phyloP scores from a whole-genome alignment of 495 filamentous ascomycete species.

The Penicillium bialowiezense region DNA sequence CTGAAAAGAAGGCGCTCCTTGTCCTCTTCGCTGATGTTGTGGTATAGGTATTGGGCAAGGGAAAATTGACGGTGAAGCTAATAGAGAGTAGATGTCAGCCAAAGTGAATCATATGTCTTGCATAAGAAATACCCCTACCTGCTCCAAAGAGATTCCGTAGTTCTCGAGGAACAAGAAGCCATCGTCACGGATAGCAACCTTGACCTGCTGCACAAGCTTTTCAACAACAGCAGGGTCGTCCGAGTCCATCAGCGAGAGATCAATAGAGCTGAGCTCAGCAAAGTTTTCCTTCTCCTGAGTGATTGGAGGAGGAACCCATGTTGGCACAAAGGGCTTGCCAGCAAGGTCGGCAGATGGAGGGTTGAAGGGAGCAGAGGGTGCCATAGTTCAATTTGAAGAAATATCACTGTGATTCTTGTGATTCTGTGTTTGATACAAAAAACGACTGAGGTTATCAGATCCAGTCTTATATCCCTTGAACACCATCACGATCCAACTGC shows the following conservation, averaged over 20 bases:
- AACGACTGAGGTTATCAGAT: neutral
- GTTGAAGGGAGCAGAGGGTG: constrained; percentile 37
- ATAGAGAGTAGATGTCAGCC: neutral
- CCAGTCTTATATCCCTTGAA: constrained; percentile 7
- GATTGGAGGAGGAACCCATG: constrained; percentile 39
- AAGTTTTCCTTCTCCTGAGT: constrained; percentile 38
- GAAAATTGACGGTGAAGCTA: constrained; percentile 45
- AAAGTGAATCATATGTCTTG: neutral
- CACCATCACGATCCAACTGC: neutral
- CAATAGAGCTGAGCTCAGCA: constrained; percentile 39
- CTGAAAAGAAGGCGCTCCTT: constrained; percentile 40
- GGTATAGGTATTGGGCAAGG: constrained; percentile 42
- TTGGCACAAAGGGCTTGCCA: constrained; percentile 39
- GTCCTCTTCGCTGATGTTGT: constrained; percentile 44
- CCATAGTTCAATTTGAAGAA: constrained; percentile 16
- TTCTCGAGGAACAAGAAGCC: constrained; percentile 47
- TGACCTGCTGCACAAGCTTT: constrained; percentile 36
- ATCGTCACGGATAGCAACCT: constrained; percentile 41
- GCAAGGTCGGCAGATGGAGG: constrained; percentile 33
- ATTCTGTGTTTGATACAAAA: neutral
- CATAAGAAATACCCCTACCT: constrained; percentile 18
- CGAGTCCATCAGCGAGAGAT: constrained; percentile 35
- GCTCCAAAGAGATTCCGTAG: constrained; percentile 46
- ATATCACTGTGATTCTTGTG: constrained; percentile 1
- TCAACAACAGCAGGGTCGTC: constrained; percentile 36